phyloP scores from a whole-genome alignment of 495 filamentous ascomycete genomes.

The Hapsidospora chrysogenum region DNA sequence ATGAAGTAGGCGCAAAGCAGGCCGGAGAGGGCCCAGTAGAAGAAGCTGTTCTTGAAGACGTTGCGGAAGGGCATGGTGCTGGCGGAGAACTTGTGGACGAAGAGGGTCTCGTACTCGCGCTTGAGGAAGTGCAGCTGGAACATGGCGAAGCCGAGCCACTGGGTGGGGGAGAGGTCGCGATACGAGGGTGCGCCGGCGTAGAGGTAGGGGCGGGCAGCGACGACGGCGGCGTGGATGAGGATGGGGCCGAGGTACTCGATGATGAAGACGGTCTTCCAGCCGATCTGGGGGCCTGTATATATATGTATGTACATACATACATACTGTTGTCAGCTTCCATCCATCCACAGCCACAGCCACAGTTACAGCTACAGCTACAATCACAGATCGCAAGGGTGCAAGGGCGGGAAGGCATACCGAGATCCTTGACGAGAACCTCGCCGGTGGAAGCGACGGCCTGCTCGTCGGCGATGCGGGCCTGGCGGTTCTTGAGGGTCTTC shows the following conservation, averaged over 20 bases:
- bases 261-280: constrained; percentile 85
- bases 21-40: constrained; percentile 80
- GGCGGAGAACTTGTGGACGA: constrained; percentile 86
- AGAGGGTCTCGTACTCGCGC: constrained; percentile 86
- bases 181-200: constrained; percentile 16
- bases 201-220: constrained; percentile 56
- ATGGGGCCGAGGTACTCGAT: constrained; percentile 94
- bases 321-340: too few species aligned
- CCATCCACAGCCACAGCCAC: too few species aligned
- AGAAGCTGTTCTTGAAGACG: constrained; percentile 79
- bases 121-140: constrained; percentile 79
- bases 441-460: constrained; percentile 49
- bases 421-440: constrained; percentile 78
- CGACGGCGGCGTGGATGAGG: constrained; percentile 54
- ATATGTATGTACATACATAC: constrained; percentile 4
- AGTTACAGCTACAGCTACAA: too few species aligned
- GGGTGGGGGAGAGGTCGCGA: constrained; percentile 34
- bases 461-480: constrained; percentile 36
- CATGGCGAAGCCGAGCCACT: constrained; percentile 53
- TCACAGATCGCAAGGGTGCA: not conserved
- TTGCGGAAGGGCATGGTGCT: constrained; percentile 81
- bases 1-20: constrained; percentile 70
- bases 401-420: constrained; percentile 41
- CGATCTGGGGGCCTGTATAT: constrained; percentile 64
- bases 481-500: constrained; percentile 40